These are phyloP conservation scores for Candida cerambycidarum DNA, from an alignment of 805 yeast genomes.

Conservation along the genomic window DNA sequence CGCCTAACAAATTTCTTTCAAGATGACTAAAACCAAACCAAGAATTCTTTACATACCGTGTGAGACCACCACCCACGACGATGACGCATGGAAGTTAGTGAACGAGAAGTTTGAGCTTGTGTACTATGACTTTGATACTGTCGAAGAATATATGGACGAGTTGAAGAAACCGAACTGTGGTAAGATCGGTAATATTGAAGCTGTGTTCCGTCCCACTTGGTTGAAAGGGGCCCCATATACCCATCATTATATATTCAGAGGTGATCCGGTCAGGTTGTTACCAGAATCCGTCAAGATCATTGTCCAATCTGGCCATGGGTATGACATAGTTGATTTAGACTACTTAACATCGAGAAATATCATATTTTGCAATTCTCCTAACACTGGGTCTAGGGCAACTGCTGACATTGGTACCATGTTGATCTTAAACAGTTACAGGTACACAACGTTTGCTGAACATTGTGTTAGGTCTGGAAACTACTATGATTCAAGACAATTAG, in stretches of 20 bases:
- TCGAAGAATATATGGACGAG: slow-evolving; percentile 35
- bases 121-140: slow-evolving; percentile 29
- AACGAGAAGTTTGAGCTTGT: slow-evolving; percentile 37
- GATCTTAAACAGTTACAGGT: slow-evolving; percentile 33
- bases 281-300: slow-evolving; percentile 36
- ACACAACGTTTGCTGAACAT: slow-evolving; percentile 36
- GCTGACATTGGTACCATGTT: slow-evolving; percentile 38
- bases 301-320: slow-evolving; percentile 42
- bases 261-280: slow-evolving; percentile 28
- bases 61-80: slow-evolving; percentile 37
- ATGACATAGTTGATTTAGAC: slow-evolving; percentile 38
- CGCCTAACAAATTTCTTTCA: too few relatives aligned
- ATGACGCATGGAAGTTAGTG: slow-evolving; percentile 33
- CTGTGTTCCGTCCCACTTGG: slow-evolving; percentile 40
- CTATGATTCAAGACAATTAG: slow-evolving; percentile 27
- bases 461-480: slow-evolving; percentile 34
- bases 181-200: slow-evolving; percentile 32
- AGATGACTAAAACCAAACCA: slow-evolving; percentile 23
- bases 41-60: slow-evolving; percentile 38
- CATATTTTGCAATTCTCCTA: slow-evolving; percentile 39
- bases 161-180: slow-evolving; percentile 34
- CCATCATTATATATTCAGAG: slow-evolving; percentile 32
- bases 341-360: slow-evolving; percentile 30
- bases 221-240: slow-evolving; percentile 38
- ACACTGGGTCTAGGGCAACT: slow-evolving; percentile 39